Evolutionary conservation across 2,329 filamentous ascomycete species (phyloP).

Genomic region (Acrodontium crateriforme): DNA sequence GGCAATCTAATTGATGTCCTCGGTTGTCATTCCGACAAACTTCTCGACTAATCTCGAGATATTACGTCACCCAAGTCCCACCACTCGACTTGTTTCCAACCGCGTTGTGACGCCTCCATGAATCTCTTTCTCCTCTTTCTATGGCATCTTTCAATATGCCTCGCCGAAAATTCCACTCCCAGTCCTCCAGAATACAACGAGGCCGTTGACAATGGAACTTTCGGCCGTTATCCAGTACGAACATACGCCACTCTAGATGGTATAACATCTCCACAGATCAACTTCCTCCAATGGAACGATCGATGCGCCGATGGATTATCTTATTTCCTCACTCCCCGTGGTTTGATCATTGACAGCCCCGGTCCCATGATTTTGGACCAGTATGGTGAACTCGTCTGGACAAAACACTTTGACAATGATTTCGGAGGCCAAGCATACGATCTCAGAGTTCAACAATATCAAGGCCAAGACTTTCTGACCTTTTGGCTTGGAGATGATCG

Average conservation of each 20-base stretch:
- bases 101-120: conserved; percentile 11
- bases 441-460: conserved; percentile 22
- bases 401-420: conserved; percentile 18
- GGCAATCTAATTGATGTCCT: no score
- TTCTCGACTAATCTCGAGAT: no score
- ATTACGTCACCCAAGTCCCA: no score
- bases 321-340: conserved; percentile 21
- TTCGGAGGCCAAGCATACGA: conserved; percentile 23
- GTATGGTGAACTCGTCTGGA: conserved; percentile 19
- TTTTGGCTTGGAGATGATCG: conserved; percentile 27
- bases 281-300: conserved; percentile 15
- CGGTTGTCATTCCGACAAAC: no score
- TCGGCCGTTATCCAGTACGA: conserved; percentile 15
- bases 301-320: conserved; percentile 15
- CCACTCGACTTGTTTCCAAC: no score
- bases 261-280: conserved; percentile 14
- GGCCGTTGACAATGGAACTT: conserved; percentile 16
- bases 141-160: conserved; percentile 12
- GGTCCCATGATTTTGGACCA: conserved; percentile 22
- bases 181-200: conserved; percentile 11
- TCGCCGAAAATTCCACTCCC: conserved; percentile 3
- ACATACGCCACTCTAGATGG: conserved; percentile 12
- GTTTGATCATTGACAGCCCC: conserved; percentile 16
- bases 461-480: conserved; percentile 23
- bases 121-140: conserved; percentile 10